Evolutionary conservation across 129 eudicot species (phyloP), one percentile per base, ranked within the genome.

Genomic region (Pittosporum tobira): DNA sequence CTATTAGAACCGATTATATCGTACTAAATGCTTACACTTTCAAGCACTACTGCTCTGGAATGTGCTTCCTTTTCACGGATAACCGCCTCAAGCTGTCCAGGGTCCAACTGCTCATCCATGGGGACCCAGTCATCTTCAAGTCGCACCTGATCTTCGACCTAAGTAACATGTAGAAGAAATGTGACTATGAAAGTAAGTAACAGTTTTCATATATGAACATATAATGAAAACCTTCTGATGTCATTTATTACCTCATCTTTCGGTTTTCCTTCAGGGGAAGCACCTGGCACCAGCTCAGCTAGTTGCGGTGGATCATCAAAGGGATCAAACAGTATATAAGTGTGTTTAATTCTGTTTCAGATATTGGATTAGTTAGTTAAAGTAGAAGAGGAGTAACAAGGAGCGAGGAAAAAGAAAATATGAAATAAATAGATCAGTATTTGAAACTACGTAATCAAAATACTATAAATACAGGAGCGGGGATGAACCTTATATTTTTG

Each of bases 91-190:
- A 87, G 84, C 72, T 93, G 88, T 62, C 65, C 69, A 24, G 80
- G 70, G 57, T 65, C 82, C 55, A 93, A 66, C 59, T 81, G 78
- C 56, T 87, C 96, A 64, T 87, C 96, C 94, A 93, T 72, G 38
- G 99, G 99, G 37, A 87, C 87, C 99, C 99, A 93, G 64, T 93
- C 99, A 60, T 93, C 99, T 73, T 93, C 99, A 55, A 93, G 91
- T 24, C 96, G 79, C 76, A 93, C 99, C 43, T 87, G 96, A 71
- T 87, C 93, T 58, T 81, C 88, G 84, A 86, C 90, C 98, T 90
- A 75, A 52, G 43, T 34, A 31, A 21, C 34, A 51, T 43, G 38
- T 37, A 31, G 36, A 51, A 27, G 36, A 9, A n/a, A 64, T 59
- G 29, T 34, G 25, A 19, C 54, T 37, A 61, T 11, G 36, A 68